Evolutionary conservation across 306 rosid genomes (phyloP).

Genomic region (Gynostemma pentaphyllum): DNA sequence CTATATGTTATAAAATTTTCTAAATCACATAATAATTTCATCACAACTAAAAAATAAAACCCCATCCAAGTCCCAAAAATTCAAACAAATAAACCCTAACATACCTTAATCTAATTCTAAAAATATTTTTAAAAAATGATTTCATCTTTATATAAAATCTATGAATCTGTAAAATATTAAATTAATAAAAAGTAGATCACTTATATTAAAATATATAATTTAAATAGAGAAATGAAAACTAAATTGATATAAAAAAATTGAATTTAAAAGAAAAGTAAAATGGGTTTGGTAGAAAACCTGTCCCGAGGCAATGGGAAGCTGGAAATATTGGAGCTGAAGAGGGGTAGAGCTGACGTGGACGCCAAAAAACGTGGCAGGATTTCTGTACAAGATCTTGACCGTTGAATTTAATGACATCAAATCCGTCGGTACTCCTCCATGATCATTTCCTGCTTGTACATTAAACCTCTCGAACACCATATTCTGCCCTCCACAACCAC

Average conservation of each 20-base stretch:
- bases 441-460: constrained; percentile 75
- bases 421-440: constrained; percentile 63
- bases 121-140: too few species aligned
- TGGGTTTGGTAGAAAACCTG: constrained; percentile 45
- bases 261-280: background rate
- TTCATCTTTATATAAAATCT: too few species aligned
- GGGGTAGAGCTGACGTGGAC: constrained; percentile 78
- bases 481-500: constrained; percentile 27
- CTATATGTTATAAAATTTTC: too few species aligned
- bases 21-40: too few species aligned
- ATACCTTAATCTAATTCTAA: too few species aligned
- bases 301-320: constrained; percentile 64
- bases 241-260: background rate
- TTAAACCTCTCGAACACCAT: constrained; percentile 55
- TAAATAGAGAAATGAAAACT: background rate
- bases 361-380: constrained; percentile 78
- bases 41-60: too few species aligned
- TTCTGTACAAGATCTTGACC: constrained; percentile 54
- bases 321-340: constrained; percentile 45
- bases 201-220: too few species aligned
- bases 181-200: too few species aligned
- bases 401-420: constrained; percentile 80
- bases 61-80: too few species aligned
- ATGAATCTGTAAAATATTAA: too few species aligned
- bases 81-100: too few species aligned